These are phyloP conservation scores for Kondoa malvinella DNA, from an alignment of 768 basidiomycete genomes.

Conservation along the genomic window DNA sequence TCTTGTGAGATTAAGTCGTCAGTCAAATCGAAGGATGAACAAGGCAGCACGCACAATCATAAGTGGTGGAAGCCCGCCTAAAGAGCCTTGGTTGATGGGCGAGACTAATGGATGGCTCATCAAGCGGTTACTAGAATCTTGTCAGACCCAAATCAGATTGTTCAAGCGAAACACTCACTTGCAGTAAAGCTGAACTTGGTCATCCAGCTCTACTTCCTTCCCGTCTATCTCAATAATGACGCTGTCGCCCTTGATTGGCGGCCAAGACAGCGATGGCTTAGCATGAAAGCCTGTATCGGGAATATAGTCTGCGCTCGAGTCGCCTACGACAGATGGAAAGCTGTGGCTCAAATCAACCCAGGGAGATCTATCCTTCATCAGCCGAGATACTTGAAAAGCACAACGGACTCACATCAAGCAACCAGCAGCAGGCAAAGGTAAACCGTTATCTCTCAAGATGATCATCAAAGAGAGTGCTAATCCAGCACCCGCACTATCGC, in stretches of 20 bases:
- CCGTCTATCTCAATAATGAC: slow-evolving; percentile 30
- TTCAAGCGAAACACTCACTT: slow-evolving; percentile 33
- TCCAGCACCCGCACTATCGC: slow-evolving; percentile 88
- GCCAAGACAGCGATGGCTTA: slow-evolving; percentile 30
- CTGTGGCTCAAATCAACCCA: slow-evolving; percentile 87
- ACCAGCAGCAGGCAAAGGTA: slow-evolving; percentile 72
- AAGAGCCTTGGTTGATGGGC: slow-evolving; percentile 52
- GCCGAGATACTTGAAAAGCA: background rate
- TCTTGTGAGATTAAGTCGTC: background rate
- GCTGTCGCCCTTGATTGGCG: slow-evolving; percentile 13
- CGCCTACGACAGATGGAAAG: slow-evolving; percentile 69
- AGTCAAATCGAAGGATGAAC: background rate
- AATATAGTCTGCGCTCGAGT: slow-evolving; percentile 52
- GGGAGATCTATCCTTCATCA: slow-evolving; percentile 40
- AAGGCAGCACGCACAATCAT: slow-evolving; percentile 43
- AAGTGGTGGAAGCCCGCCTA: slow-evolving; percentile 80
- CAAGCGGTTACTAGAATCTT: slow-evolving; percentile 33
- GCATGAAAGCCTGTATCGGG: slow-evolving; percentile 14
- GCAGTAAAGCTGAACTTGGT: slow-evolving; percentile 61
- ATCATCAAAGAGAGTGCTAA: slow-evolving; percentile 67
- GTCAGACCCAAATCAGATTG: slow-evolving; percentile 55
- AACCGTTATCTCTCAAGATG: slow-evolving; percentile 57
- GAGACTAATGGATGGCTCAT: slow-evolving; percentile 59
- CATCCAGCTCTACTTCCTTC: slow-evolving; percentile 29
- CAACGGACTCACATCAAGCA: slow-evolving; percentile 42